Evolutionary conservation across 306 rosid genomes (phyloP), one percentile per base, ranked within the genome.

Genomic region (Vigna trinervia): DNA sequence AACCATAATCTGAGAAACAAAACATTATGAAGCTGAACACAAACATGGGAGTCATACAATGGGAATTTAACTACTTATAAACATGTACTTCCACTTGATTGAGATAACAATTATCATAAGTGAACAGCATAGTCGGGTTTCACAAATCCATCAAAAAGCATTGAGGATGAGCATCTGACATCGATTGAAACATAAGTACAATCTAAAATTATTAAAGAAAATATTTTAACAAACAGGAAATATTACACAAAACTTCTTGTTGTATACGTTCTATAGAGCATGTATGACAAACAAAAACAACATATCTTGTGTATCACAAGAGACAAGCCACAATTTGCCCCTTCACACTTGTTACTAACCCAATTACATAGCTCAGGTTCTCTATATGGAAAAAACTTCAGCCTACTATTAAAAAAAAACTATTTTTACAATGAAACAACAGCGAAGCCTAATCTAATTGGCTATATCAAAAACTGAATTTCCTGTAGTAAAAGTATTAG

Each of bases 91-190:
- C 64, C 53, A 23, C 69, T 17, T 32, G 48, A 46, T 61, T 51
- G 52, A 69, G 67, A 65, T 59, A 77, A 73, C 73, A 76, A 78
- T 77, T 70, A 78, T 77, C 64, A 62, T 56, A 36, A 54, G 32
- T 69, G 41, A 66, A 59, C 19, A 39, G 34, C 34, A 30, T 69
- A 69, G 38, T 59, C 65, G 76, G 68, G 69, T 39, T 74, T 59
- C 83, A 84, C 8, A 17, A 41, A 77, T 36, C 72, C 45, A 74
- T 54, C 57, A 15, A 84, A 76, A 66, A 30, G 48, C 48, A 28
- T 43, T 23, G 28, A 32, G 69, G 43, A 59, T 32, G 57, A 17
- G 15, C 74, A 71, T 84, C 62, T 65, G 23, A 76, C 73, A 77
- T 59, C 74, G 53, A 60, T 53, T 68, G 79, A 58, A 58, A 77